Conservation (phyloP, 2,329 filamentous ascomycete species). For the Dendrostoma leiphaemia region DNA sequence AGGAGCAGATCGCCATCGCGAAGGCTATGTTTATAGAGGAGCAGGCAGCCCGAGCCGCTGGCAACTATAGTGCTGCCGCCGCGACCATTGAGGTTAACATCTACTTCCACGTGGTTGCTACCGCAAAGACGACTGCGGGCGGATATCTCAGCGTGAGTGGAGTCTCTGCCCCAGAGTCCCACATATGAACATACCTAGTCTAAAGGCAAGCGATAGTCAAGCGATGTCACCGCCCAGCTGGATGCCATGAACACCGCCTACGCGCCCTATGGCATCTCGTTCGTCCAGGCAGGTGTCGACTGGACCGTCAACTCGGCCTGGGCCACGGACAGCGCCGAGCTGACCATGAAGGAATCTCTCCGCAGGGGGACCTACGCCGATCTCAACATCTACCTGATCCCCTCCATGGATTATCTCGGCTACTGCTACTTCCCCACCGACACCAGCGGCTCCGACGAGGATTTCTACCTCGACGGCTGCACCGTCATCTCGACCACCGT, state of each 20-base stretch:
- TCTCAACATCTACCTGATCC: conserved; percentile 48
- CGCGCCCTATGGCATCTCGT: conserved; percentile 40
- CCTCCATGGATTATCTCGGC: conserved; percentile 36
- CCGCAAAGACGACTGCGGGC: conserved; percentile 26
- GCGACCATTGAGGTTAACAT: conserved; percentile 28
- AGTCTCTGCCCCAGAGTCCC: too few relatives aligned
- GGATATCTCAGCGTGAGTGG: conserved; percentile 39
- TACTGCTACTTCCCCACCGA: conserved; percentile 47
- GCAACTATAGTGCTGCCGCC: conserved; percentile 20
- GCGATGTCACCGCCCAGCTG: conserved; percentile 39
- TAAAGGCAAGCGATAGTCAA: too few relatives aligned
- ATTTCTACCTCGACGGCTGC: conserved; percentile 29
- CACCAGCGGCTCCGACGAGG: conserved; percentile 26
- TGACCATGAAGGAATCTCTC: conserved; percentile 43
- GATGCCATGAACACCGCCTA: conserved; percentile 44
- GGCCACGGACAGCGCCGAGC: conserved; percentile 37
- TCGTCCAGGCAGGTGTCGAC: conserved; percentile 39
- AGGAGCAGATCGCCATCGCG: conserved; percentile 23
- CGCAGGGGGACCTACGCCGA: conserved; percentile 39
- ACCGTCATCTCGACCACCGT: conserved; percentile 27
- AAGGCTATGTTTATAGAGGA: conserved; percentile 25
- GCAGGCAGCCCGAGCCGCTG: conserved; percentile 17
- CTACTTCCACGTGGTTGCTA: conserved; percentile 33
- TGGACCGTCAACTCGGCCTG: conserved; percentile 44
- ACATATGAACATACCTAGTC: too few relatives aligned